Base-by-base conservation (phyloP, 495 filamentous ascomycete genomes). In the Penicillium coprophilum region DNA sequence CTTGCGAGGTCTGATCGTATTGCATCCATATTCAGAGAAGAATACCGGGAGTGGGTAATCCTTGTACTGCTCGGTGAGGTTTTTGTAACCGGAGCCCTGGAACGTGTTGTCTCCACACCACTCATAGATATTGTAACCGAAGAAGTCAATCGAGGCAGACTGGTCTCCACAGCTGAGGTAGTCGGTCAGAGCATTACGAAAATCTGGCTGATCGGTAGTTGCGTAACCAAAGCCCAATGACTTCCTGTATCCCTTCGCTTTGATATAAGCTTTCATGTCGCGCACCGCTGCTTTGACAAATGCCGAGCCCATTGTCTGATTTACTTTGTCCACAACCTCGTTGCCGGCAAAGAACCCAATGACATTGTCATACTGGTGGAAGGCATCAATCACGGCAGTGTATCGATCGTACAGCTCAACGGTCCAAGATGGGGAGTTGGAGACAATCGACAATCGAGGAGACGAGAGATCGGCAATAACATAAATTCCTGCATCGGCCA, bases 21-120 rank as follows among this genome's bases (percentile, higher is more conserved):
- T 96, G 82, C 93, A 97, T 47, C 93, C 93, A 71, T 97, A 97
- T 71, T 97, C 93, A 50, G 93, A 92, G 70, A 97, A 96, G 82
- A 97, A 97, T 41, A 88, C 85, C 34, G 93, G 93, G 8, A 96
- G 87, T 0, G 87, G 87, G 74, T 91, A 97, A 67, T 85, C 85
- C 24, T 74, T 71, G 79, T 94, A 96, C 72, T 95, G 90, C 30
- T 86, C 70, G 39, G 89, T 90, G 60, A 90, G 85, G 27, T 80
- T 80, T 52, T 87, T 77, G 70, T 88, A 97, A 6, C 89, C 88
- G 0, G 93, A 96, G 38, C 76, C 62, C 55, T 78, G 67, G 63
- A 86, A 91, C 41, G 49, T 66, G 62, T 86, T 92, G 53, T 91
- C 71, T 51, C 93, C 93, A 69, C 93, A 97, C 92, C 92, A 97